Evolutionary conservation across 2,329 filamentous ascomycete genomes (phyloP).

Genomic region (Laburnicola sp.): DNA sequence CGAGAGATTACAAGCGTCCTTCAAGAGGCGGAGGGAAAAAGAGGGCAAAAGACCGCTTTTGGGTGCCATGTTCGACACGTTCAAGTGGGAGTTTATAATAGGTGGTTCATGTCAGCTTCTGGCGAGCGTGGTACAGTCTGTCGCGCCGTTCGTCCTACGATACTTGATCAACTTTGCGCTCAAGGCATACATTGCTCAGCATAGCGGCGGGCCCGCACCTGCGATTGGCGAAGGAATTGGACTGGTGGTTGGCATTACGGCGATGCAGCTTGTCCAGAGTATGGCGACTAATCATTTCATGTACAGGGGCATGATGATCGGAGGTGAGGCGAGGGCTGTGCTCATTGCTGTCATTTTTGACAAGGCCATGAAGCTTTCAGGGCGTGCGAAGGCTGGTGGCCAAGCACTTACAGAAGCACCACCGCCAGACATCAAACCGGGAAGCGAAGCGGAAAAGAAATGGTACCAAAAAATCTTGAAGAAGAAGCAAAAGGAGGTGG

Average conservation of each 20-base stretch:
- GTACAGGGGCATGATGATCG: constrained; percentile 88
- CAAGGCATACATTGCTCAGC: constrained; percentile 71
- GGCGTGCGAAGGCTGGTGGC: constrained; percentile 83
- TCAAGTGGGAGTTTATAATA: constrained; percentile 80
- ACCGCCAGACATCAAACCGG: constrained; percentile 51
- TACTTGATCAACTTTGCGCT: constrained; percentile 85
- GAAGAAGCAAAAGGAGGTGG: constrained; percentile 48
- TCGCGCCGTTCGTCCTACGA: constrained; percentile 81
- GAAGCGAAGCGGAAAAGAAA: constrained; percentile 55
- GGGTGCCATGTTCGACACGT: constrained; percentile 83
- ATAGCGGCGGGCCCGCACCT: constrained; percentile 60
- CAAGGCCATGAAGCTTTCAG: constrained; percentile 88
- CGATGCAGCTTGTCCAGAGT: constrained; percentile 83
- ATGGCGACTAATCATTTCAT: constrained; percentile 87
- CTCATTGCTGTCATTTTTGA: constrained; percentile 88
- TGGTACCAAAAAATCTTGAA: constrained; percentile 54
- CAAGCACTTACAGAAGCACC: constrained; percentile 49
- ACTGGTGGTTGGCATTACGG: constrained; percentile 78
- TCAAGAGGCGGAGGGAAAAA: constrained; percentile 67
- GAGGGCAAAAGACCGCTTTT: constrained; percentile 75
- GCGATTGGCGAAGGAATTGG: constrained; percentile 76
- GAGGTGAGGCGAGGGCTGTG: constrained; percentile 78
- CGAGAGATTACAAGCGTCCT: constrained; percentile 65
- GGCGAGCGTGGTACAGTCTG: constrained; percentile 72
- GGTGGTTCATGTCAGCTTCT: constrained; percentile 77